Evolutionary conservation across 2,329 filamentous ascomycete genomes (phyloP).

Genomic region (Coniella lustricola): DNA sequence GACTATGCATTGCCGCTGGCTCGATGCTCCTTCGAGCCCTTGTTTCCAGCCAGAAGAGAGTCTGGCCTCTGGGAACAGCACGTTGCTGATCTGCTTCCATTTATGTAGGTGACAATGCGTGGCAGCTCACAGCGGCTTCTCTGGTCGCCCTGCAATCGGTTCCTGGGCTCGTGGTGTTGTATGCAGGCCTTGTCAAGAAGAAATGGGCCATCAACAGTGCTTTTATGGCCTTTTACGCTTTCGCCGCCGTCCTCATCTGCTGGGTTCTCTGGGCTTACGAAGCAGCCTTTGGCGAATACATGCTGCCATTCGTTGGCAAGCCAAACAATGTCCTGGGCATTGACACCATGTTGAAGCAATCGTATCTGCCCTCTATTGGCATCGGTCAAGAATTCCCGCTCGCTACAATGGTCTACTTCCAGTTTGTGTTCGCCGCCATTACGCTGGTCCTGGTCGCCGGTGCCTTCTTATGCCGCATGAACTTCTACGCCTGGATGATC

Average conservation of each 20-base stretch:
- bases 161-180: slow-evolving; percentile 41
- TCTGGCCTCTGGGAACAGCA: too few species aligned
- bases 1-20: not conserved
- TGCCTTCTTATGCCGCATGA: slow-evolving; percentile 40
- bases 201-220: slow-evolving; percentile 44
- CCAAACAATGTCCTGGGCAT: slow-evolving; percentile 40
- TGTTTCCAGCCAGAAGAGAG: too few species aligned
- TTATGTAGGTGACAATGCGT: slow-evolving; percentile 40
- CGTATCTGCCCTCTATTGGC: slow-evolving; percentile 33
- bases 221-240: slow-evolving; percentile 46
- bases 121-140: slow-evolving; percentile 43
- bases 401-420: slow-evolving; percentile 46
- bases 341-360: slow-evolving; percentile 35
- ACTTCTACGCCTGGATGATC: slow-evolving; percentile 44
- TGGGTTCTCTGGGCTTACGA: slow-evolving; percentile 45
- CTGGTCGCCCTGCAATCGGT: slow-evolving; percentile 43
- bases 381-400: slow-evolving; percentile 35
- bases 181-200: slow-evolving; percentile 40
- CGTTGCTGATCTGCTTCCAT: not conserved
- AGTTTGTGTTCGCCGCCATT: slow-evolving; percentile 46
- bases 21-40: too few species aligned
- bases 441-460: slow-evolving; percentile 41
- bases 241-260: slow-evolving; percentile 38
- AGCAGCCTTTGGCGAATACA: slow-evolving; percentile 39
- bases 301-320: slow-evolving; percentile 41